Conservation (phyloP, 768 basidiomycete genomes). For the Mycena galopus region DNA sequence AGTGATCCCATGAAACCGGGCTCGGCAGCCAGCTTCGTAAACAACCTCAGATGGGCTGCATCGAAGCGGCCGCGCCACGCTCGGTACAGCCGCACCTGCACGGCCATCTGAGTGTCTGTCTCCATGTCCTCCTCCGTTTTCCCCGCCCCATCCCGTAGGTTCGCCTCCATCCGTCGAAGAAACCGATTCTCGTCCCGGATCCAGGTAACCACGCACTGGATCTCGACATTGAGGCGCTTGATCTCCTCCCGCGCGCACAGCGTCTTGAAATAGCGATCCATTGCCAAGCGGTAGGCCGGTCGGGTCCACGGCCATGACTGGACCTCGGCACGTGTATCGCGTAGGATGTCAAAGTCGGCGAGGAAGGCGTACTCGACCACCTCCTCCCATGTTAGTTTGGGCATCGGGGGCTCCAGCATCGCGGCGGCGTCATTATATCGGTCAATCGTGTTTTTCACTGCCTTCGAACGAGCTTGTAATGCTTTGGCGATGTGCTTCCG, state of each 20-base stretch:
- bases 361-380: neutral
- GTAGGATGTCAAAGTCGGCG: slow-evolving; percentile 30
- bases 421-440: neutral
- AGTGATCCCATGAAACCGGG: no score
- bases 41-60: no score
- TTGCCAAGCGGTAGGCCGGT: slow-evolving; percentile 23
- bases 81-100: no score
- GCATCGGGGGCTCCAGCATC: neutral
- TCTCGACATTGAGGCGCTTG: slow-evolving; percentile 26
- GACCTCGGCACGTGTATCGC: slow-evolving; percentile 15
- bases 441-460: neutral
- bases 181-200: neutral
- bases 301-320: slow-evolving; percentile 29
- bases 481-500: neutral
- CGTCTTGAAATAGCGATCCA: slow-evolving; percentile 37
- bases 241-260: slow-evolving; percentile 42
- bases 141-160: no score
- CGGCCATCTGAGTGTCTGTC: no score
- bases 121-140: no score
- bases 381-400: neutral
- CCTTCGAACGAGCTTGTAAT: neutral
- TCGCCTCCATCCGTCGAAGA: neutral
- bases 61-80: no score
- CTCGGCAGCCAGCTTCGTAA: no score
- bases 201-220: neutral